Base-by-base conservation (phyloP, 164 flowering plant species). In the Stephania japonica region DNA sequence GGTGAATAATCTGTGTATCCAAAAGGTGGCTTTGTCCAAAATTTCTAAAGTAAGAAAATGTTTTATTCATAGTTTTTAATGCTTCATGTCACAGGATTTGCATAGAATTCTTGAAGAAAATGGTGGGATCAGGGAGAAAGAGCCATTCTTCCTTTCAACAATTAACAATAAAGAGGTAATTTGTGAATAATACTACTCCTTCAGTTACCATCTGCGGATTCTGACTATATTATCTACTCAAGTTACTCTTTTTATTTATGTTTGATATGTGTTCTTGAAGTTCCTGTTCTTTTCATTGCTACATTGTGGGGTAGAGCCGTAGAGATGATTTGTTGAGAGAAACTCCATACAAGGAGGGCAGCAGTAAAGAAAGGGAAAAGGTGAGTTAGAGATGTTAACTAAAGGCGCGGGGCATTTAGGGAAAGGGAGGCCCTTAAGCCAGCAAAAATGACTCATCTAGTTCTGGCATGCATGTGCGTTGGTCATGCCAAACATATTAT, bases 91-190 rank as follows among this genome's bases (percentile, higher is more conserved):
- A 38, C 92, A 94, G 98, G 94, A 91, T 78, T 72, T 94, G 75
- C 85, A 86, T 65, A 85, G 86, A 80, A 86, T 91, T 26, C 24
- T 90, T 65, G 78, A 81, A 67, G 86, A 78, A 19, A 81, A 87
- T 80, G 92, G 85, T 27, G 97, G 87, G 11, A 70, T 84, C 75
- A 79, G 69, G 16, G 97, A 89, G 79, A 85, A 85, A 73, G 98
- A 94, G 79, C 98, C 98, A 42, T 94, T 94, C 84, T 87, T 78
- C 74, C 85, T 94, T 67, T 76, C 87, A 24, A 74, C 75, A 61
- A 72, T 67, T 69, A 26, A 76, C 63, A 63, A 61, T 50, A 78
- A 74, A 65, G 94, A 92, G 92, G 97, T 89, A 56, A 56, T 64
- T 68, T 18, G n/a, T 21, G 24, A 23, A 32, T 49, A 6, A 56